Conservation (phyloP, 2,329 filamentous ascomycete species). For the Lasiodiplodia hormozganensis region DNA sequence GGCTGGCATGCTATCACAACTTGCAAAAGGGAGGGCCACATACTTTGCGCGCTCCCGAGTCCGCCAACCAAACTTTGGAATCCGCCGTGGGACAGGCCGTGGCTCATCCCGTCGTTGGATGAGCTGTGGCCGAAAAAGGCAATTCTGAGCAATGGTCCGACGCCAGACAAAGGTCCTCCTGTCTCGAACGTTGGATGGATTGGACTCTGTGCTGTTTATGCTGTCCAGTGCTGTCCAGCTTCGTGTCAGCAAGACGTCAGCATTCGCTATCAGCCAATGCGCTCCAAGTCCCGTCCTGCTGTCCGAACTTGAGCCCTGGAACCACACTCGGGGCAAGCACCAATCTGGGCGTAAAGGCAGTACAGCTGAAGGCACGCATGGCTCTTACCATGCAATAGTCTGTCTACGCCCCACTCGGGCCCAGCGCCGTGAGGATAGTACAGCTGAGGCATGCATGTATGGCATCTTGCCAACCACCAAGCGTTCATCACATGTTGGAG, state of each 20-base stretch:
- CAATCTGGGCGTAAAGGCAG: neutral
- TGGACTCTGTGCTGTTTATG: neutral
- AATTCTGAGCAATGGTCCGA: neutral
- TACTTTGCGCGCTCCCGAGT: neutral
- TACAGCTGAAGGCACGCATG: neutral
- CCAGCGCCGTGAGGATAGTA: neutral
- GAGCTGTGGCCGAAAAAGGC: neutral
- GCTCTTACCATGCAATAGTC: constrained; percentile 8
- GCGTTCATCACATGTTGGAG: neutral
- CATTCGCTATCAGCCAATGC: neutral
- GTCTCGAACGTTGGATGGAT: neutral
- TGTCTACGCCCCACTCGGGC: neutral
- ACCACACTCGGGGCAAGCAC: neutral
- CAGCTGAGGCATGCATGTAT: neutral
- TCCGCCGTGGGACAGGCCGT: neutral
- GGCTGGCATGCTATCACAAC: constrained; percentile 20
- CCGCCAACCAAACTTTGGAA: neutral
- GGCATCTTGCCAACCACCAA: neutral
- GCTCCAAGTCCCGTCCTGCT: neutral
- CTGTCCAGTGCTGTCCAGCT: neutral
- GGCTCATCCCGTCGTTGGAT: neutral
- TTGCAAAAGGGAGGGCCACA: constrained; percentile 11
- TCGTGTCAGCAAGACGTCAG: constrained; percentile 1
- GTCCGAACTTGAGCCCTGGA: neutral
- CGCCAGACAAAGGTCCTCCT: neutral